Conservation (phyloP, 2,329 filamentous ascomycete genomes). For the Teratosphaeria zuluensis region DNA sequence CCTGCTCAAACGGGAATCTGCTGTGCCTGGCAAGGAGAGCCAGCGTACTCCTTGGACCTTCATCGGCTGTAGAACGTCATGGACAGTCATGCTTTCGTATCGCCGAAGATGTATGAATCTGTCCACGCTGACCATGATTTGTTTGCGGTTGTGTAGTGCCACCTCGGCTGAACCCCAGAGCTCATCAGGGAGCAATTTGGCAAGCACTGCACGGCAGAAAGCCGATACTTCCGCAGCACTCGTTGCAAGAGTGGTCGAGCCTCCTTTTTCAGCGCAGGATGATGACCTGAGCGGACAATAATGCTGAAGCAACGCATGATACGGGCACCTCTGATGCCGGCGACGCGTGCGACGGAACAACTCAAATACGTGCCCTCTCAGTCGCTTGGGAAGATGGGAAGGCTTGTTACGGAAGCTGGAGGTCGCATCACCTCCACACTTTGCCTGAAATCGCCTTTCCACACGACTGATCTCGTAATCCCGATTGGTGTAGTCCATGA, state of each 20-base stretch:
- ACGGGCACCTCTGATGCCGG: constrained; percentile 66
- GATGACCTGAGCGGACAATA: constrained; percentile 56
- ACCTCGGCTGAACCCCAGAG: constrained; percentile 59
- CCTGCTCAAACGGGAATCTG: constrained; percentile 49
- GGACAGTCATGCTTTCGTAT: constrained; percentile 71
- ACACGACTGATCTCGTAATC: constrained; percentile 62
- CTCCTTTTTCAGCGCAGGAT: background rate
- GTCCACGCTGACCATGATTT: constrained; percentile 61
- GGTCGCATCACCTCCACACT: background rate
- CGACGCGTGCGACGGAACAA: constrained; percentile 61
- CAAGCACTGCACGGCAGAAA: constrained; percentile 71
- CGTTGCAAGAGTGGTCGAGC: constrained; percentile 58
- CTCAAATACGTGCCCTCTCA: constrained; percentile 52
- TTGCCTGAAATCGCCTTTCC: background rate
- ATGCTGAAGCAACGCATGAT: constrained; percentile 64
- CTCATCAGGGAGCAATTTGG: constrained; percentile 59
- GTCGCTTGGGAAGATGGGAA: constrained; percentile 30
- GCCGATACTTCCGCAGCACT: constrained; percentile 63
- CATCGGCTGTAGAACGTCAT: constrained; percentile 65
- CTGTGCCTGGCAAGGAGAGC: constrained; percentile 51
- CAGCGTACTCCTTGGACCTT: constrained; percentile 48
- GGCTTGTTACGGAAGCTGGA: background rate
- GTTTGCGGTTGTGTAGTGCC: constrained; percentile 49
- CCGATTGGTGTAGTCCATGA: constrained; percentile 76
- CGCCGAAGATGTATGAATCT: constrained; percentile 66